Evolutionary conservation across 257 asterid genomes (phyloP).

Genomic region (Nicotiana attenuata): DNA sequence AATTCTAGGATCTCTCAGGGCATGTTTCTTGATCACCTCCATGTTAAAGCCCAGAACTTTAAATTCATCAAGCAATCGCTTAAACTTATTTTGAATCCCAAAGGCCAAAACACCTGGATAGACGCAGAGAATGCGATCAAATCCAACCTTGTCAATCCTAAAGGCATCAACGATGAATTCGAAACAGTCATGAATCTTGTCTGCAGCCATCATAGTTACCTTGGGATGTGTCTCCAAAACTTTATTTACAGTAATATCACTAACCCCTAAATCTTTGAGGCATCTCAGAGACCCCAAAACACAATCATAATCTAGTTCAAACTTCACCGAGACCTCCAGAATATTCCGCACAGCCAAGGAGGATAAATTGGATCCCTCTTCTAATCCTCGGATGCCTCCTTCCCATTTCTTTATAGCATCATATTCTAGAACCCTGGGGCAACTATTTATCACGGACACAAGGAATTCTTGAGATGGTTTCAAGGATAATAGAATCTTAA

Average conservation of each 20-base stretch:
- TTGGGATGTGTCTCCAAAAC: conserved; percentile 59
- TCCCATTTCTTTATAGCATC: conserved; percentile 59
- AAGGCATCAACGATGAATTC: conserved; percentile 41
- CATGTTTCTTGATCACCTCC: conserved; percentile 47
- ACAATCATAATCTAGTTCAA: conserved; percentile 42
- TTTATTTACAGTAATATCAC: conserved; percentile 36
- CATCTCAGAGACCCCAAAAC: conserved; percentile 30
- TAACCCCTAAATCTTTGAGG: conserved; percentile 50
- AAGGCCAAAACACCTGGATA: conserved; percentile 51
- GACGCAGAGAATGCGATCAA: conserved; percentile 35
- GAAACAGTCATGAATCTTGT: conserved; percentile 27
- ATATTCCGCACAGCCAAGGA: conserved; percentile 31
- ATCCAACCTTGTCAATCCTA: conserved; percentile 40
- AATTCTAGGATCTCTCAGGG: conserved; percentile 50
- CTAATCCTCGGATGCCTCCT: conserved; percentile 20
- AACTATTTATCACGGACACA: conserved; percentile 42
- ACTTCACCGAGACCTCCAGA: conserved; percentile 42
- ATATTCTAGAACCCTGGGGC: conserved; percentile 52
- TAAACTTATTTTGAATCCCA: conserved; percentile 45
- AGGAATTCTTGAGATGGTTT: conserved; percentile 53
- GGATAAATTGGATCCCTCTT: conserved; percentile 28
- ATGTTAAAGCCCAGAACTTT: conserved; percentile 49
- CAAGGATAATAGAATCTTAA: conserved; percentile 42
- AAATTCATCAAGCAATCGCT: conserved; percentile 65
- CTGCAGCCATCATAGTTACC: conserved; percentile 40